Conservation (phyloP, 2,329 filamentous ascomycete species). For the Escovopsis sp. region DNA sequence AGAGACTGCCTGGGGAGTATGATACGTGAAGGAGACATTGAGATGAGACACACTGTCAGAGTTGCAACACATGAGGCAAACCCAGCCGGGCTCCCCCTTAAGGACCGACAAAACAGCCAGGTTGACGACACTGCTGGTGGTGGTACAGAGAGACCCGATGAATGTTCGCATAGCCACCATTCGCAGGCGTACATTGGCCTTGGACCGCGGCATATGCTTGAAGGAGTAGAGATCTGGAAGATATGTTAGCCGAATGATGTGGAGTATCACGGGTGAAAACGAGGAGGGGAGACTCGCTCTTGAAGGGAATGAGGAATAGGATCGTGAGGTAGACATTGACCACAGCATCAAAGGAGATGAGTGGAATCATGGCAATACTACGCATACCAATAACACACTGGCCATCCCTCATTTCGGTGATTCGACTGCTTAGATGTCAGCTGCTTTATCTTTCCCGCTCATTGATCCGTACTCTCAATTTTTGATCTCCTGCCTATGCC, state of each 20-base stretch:
- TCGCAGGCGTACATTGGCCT: slow-evolving; percentile 29
- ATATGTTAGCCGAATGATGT: background rate
- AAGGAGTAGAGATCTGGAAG: slow-evolving; percentile 39
- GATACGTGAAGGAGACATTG: background rate
- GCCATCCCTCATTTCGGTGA: slow-evolving; percentile 38
- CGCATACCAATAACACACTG: slow-evolving; percentile 49
- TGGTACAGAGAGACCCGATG: slow-evolving; percentile 40
- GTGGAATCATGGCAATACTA: slow-evolving; percentile 41
- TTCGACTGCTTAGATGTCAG: slow-evolving; percentile 28
- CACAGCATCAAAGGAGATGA: slow-evolving; percentile 45
- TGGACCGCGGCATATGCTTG: slow-evolving; percentile 28
- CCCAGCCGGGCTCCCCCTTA: slow-evolving; percentile 47
- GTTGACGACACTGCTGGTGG: slow-evolving; percentile 46
- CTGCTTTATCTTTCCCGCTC: too few species aligned
- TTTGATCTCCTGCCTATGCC: too few species aligned
- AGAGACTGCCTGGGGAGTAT: background rate
- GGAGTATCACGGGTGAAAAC: background rate
- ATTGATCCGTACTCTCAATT: too few species aligned
- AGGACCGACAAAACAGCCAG: slow-evolving; percentile 43
- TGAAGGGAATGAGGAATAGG: slow-evolving; percentile 47
- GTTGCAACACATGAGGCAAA: slow-evolving; percentile 52
- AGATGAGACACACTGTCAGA: slow-evolving; percentile 36
- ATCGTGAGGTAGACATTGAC: slow-evolving; percentile 49
- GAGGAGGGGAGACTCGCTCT: slow-evolving; percentile 23
- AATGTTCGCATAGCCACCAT: slow-evolving; percentile 43